Evolutionary conservation across 2,329 filamentous ascomycete species (phyloP).

Genomic region (Beauveria varroae): DNA sequence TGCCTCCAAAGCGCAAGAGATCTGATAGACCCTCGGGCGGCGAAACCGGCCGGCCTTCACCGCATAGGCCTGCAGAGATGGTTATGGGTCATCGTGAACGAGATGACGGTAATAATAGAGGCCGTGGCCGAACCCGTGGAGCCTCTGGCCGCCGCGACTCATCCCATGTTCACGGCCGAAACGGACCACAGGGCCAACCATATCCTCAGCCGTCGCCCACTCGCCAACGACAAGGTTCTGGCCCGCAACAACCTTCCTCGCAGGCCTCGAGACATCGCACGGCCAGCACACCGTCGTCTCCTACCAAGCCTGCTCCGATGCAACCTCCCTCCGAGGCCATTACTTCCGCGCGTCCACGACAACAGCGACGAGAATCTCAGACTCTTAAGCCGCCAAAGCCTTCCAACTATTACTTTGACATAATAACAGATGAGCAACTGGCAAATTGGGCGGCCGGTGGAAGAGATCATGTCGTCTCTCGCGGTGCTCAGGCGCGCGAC

Average conservation of each 20-base stretch:
- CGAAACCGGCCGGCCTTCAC: constrained; percentile 49
- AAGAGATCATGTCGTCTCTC: constrained; percentile 57
- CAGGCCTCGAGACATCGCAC: not conserved
- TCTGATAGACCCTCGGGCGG: constrained; percentile 37
- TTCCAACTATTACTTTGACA: constrained; percentile 62
- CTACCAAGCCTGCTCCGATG: not conserved
- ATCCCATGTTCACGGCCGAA: constrained; percentile 28
- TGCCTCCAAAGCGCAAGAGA: constrained; percentile 56
- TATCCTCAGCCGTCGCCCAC: constrained; percentile 11
- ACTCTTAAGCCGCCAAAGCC: constrained; percentile 24
- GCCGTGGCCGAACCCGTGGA: constrained; percentile 40
- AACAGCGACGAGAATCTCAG: constrained; percentile 6
- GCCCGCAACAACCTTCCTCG: not conserved
- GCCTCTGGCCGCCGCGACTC: constrained; percentile 46
- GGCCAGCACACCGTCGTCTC: not conserved
- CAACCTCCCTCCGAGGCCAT: not conserved
- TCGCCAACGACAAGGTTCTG: constrained; percentile 10
- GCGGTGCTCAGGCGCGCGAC: constrained; percentile 55
- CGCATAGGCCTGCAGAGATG: constrained; percentile 54
- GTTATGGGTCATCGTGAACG: constrained; percentile 50
- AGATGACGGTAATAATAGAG: constrained; percentile 39
- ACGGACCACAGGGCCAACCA: constrained; percentile 14
- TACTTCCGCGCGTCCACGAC: constrained; percentile 13
- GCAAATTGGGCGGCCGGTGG: constrained; percentile 60
- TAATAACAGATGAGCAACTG: constrained; percentile 64